These are phyloP conservation scores for Candida sp. DNA, from an alignment of 1,139 yeast species.

Conservation along the genomic window DNA sequence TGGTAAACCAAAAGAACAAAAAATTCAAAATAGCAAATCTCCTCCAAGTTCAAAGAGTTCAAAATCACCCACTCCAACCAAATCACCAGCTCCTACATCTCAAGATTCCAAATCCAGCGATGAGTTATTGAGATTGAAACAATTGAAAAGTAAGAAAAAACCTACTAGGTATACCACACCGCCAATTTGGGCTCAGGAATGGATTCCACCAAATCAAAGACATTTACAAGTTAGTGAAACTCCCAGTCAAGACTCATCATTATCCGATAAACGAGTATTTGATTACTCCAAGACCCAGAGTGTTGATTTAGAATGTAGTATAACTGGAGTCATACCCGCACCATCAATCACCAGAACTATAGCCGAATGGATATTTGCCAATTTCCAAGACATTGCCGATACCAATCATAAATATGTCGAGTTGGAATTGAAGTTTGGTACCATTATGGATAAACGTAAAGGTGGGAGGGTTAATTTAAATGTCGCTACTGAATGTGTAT, in stretches of 20 bases:
- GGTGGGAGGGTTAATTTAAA: slow-evolving; percentile 68
- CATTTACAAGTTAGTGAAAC: slow-evolving; percentile 7
- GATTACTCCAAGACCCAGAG: slow-evolving; percentile 32
- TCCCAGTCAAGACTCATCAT: slow-evolving; percentile 7
- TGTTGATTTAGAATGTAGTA: slow-evolving; percentile 51
- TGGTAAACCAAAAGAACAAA: background rate
- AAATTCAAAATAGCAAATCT: background rate
- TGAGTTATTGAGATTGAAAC: slow-evolving; percentile 18
- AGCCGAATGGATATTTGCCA: slow-evolving; percentile 89
- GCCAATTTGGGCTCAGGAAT: slow-evolving; percentile 84
- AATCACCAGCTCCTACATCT: background rate
- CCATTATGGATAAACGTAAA: slow-evolving; percentile 62
- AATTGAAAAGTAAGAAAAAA: slow-evolving; percentile 28
- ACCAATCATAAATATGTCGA: slow-evolving; percentile 64
- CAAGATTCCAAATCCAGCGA: slow-evolving; percentile 9
- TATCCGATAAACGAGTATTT: slow-evolving; percentile 32
- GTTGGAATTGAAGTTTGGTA: slow-evolving; percentile 80
- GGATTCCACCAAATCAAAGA: slow-evolving; percentile 44
- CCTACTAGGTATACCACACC: slow-evolving; percentile 65
- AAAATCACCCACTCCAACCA: slow-evolving; percentile 1
- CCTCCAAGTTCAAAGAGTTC: background rate
- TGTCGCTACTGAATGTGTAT: slow-evolving; percentile 72
- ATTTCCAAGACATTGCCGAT: slow-evolving; percentile 59
- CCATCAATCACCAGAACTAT: slow-evolving; percentile 79
- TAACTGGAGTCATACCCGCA: slow-evolving; percentile 75